Percentiles rank a stretch among this genome's conserved stretches.
Conservation (phyloP, 2,329 filamentous ascomycete genomes). For the Chaetomium sp. region DNA sequence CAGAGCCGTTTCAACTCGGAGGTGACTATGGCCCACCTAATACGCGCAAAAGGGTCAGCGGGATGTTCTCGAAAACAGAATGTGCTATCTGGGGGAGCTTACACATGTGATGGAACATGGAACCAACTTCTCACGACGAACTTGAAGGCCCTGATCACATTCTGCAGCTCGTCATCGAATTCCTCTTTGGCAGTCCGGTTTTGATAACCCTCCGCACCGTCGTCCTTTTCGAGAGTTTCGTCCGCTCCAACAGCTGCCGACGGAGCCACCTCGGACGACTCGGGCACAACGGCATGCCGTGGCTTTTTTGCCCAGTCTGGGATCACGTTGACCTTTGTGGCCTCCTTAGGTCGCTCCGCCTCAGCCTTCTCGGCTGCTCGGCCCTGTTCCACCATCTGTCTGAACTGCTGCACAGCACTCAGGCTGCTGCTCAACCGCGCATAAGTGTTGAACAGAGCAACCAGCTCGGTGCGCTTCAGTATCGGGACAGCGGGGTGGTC, state of each 20-base stretch:
- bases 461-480: constrained; percentile 83
- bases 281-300: constrained; percentile 32
- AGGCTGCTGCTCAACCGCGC: constrained; percentile 79
- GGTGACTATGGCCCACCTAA: constrained; percentile 38
- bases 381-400: constrained; percentile 42
- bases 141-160: constrained; percentile 56
- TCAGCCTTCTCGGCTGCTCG: constrained; percentile 25
- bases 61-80: background rate
- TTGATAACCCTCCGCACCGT: constrained; percentile 25
- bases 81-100: constrained; percentile 37
- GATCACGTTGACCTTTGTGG: constrained; percentile 24
- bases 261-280: constrained; percentile 30
- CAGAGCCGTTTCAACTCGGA: constrained; percentile 42
- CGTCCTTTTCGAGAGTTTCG: constrained; percentile 30
- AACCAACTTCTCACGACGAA: constrained; percentile 67
- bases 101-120: constrained; percentile 61
- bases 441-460: constrained; percentile 91
- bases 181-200: constrained; percentile 47
- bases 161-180: constrained; percentile 56
- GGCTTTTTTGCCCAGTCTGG: constrained; percentile 40
- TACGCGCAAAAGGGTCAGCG: constrained; percentile 1
- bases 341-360: constrained; percentile 22
- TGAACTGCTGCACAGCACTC: constrained; percentile 66
- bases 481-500: constrained; percentile 50
- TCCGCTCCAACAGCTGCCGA: constrained; percentile 36